A percentile compares a stretch with the other conserved stretches of the same genome.
Conservation (phyloP, 1,284 basidiomycete species). For the Fomitopsis pinicola region DNA sequence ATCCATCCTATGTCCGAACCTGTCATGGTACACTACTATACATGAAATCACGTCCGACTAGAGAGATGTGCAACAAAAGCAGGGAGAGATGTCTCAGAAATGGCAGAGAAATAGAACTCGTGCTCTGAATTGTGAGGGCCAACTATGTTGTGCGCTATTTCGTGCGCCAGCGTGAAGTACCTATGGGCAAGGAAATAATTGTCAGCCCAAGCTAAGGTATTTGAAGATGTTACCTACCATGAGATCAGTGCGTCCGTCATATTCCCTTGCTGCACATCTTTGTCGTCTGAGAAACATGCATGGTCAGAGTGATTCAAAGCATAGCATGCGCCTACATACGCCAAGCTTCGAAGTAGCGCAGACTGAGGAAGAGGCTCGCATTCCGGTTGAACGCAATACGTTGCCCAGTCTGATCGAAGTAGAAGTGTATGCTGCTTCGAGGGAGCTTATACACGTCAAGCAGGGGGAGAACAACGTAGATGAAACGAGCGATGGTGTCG, state of each 20-base stretch:
- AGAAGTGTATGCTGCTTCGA: constrained; percentile 76
- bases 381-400: constrained; percentile 93
- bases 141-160: constrained; percentile 84
- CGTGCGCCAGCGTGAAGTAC: constrained; percentile 92
- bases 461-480: constrained; percentile 55
- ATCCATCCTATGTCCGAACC: too few species aligned
- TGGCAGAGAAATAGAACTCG: constrained; percentile 91
- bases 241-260: constrained; percentile 75
- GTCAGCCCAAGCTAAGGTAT: background rate
- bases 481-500: constrained; percentile 65
- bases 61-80: constrained; percentile 14
- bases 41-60: background rate
- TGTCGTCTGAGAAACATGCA: constrained; percentile 51
- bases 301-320: background rate
- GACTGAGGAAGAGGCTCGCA: constrained; percentile 87
- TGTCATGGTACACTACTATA: background rate
- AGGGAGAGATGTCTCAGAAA: constrained; percentile 56
- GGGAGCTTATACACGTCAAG: constrained; percentile 61
- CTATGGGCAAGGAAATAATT: constrained; percentile 30
- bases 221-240: constrained; percentile 41
- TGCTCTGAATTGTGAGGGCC: constrained; percentile 80
- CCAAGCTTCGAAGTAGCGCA: constrained; percentile 86
- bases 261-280: constrained; percentile 55
- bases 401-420: constrained; percentile 79
- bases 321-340: constrained; percentile 50